A percentile compares a stretch with the other conserved stretches of the same genome.
Evolutionary conservation across 2,329 filamentous ascomycete genomes (phyloP).

Genomic region (Penicillium corylophilum): DNA sequence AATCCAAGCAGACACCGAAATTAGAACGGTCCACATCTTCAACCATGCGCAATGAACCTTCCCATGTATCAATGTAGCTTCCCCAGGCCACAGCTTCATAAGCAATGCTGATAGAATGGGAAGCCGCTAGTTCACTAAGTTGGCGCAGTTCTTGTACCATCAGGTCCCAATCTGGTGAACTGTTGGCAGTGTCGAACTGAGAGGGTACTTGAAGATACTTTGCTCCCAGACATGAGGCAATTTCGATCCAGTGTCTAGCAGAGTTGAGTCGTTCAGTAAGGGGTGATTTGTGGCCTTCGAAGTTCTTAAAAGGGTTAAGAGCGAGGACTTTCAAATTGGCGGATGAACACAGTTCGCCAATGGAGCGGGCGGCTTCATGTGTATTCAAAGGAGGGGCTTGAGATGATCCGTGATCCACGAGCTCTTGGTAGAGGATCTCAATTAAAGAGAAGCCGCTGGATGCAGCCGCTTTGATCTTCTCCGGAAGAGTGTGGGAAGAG

Average conservation of each 20-base stretch:
- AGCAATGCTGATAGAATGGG: constrained; percentile 15
- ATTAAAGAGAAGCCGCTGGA: background rate
- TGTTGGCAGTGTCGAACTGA: background rate
- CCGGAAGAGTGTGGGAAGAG: background rate
- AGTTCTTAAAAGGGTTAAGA: background rate
- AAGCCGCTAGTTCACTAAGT: background rate
- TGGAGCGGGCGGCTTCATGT: background rate
- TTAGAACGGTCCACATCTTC: constrained; percentile 26
- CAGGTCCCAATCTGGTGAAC: background rate
- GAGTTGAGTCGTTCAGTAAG: background rate
- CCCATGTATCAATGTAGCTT: constrained; percentile 25
- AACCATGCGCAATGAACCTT: constrained; percentile 26
- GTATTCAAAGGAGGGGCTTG: background rate
- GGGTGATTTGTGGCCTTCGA: background rate
- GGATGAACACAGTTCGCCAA: background rate
- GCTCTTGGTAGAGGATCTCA: background rate
- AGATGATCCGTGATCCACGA: background rate
- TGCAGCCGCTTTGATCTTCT: background rate
- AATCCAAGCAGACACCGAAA: constrained; percentile 33
- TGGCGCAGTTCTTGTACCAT: background rate
- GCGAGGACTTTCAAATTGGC: background rate
- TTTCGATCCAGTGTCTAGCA: background rate
- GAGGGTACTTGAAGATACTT: background rate
- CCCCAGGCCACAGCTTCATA: constrained; percentile 30
- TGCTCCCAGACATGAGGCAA: background rate